Conservation (phyloP, 139 green algal species). For the Asterochloris erici region DNA sequence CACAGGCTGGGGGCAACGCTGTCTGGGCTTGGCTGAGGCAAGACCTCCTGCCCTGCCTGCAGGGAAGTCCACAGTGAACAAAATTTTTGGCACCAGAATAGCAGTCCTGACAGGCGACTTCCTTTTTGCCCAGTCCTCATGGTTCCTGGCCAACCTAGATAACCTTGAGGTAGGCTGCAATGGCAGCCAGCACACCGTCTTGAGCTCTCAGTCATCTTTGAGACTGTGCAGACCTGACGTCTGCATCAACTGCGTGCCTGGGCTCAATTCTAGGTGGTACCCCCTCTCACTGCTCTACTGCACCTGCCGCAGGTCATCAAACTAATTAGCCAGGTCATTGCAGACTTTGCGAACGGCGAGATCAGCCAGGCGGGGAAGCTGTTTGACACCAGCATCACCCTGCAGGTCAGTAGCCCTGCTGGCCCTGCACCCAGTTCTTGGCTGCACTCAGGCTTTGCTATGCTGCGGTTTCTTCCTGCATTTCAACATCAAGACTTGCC, state of each 20-base stretch:
- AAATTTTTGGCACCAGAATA: conserved; percentile 87
- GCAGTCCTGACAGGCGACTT: conserved; percentile 97
- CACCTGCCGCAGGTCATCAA: conserved; percentile 91
- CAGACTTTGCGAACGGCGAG: conserved; percentile 98
- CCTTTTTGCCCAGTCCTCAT: conserved; percentile 98
- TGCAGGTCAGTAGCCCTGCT: conserved; percentile 17
- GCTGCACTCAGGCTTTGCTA: too few relatives aligned
- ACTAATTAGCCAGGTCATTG: conserved; percentile 96
- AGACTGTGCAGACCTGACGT: background rate
- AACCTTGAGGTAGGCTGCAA: conserved; percentile 86
- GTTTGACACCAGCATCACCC: conserved; percentile 87
- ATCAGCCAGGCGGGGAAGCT: conserved; percentile 85
- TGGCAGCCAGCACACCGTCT: background rate
- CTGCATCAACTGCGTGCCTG: background rate
- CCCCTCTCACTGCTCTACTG: too few relatives aligned
- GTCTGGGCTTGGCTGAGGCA: too few relatives aligned
- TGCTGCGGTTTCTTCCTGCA: too few relatives aligned
- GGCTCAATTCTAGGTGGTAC: too few relatives aligned
- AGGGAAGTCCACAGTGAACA: conserved; percentile 94
- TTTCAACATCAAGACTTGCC: too few relatives aligned
- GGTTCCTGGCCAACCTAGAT: conserved; percentile 95
- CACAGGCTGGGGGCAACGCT: too few relatives aligned
- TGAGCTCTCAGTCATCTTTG: background rate
- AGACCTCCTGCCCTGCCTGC: conserved; percentile 10
- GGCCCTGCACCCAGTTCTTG: too few relatives aligned